Evolutionary conservation across 139 green algal species (phyloP).

Genomic region (Tetraselmis chui): DNA sequence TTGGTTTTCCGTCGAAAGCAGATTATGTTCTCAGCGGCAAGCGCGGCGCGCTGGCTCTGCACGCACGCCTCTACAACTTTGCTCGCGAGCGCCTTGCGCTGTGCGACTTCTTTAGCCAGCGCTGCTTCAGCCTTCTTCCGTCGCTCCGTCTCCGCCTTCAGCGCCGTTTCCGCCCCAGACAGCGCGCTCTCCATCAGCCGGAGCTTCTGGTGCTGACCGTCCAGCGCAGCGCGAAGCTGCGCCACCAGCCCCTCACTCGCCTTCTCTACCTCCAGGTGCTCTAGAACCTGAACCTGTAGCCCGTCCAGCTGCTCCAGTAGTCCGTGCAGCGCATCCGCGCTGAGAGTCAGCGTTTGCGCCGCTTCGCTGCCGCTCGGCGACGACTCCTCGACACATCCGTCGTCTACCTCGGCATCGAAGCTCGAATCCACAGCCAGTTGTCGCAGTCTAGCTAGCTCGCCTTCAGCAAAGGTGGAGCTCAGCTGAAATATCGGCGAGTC

Average conservation of each 20-base stretch:
- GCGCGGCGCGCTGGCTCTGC: background rate
- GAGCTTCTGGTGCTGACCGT: background rate
- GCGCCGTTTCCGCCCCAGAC: background rate
- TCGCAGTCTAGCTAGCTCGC: background rate
- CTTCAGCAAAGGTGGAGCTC: background rate
- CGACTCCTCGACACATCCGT: background rate
- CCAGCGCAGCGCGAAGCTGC: background rate
- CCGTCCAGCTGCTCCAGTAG: background rate
- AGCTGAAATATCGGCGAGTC: background rate
- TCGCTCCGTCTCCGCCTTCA: background rate
- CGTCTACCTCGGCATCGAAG: too few species aligned
- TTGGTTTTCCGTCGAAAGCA: too few species aligned
- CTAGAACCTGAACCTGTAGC: background rate
- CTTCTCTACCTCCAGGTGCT: background rate
- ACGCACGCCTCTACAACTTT: background rate
- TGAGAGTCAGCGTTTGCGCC: background rate
- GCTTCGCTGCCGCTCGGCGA: background rate
- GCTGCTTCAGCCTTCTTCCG: background rate
- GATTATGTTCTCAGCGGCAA: background rate
- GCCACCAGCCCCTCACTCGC: background rate
- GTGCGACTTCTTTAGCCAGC: background rate
- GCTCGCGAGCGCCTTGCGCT: background rate
- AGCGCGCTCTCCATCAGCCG: background rate
- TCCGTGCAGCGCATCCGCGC: background rate
- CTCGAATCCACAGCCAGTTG: too few species aligned